Evolutionary conservation across 202 grass and related monocot genomes (phyloP).

Genomic region (Zizania palustris): DNA sequence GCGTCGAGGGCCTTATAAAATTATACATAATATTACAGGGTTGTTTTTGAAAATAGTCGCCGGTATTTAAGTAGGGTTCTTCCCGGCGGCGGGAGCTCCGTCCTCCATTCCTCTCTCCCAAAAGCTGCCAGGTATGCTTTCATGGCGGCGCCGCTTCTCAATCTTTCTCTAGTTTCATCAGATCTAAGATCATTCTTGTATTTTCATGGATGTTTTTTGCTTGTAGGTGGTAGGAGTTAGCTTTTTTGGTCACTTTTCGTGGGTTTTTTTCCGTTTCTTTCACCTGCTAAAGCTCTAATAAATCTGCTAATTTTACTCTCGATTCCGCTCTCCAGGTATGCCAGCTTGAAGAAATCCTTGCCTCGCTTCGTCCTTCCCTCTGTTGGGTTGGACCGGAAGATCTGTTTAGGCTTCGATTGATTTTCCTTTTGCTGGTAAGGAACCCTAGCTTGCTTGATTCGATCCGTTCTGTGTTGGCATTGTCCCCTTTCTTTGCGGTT

Average conservation of each 20-base stretch:
- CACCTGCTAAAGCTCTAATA: not conserved
- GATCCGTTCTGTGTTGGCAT: not conserved
- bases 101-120: no score
- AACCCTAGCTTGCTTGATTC: not conserved
- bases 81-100: not conserved
- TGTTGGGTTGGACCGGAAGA: not conserved
- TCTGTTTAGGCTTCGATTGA: not conserved
- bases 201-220: not conserved
- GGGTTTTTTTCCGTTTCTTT: not conserved
- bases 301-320: not conserved
- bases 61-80: not conserved
- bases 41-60: not conserved
- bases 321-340: not conserved
- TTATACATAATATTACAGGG: not conserved
- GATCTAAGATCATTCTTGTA: not conserved
- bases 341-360: not conserved
- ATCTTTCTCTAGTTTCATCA: not conserved
- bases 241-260: not conserved
- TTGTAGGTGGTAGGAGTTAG: not conserved
- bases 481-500: not conserved
- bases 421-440: not conserved
- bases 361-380: not conserved
- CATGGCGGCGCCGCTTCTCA: not conserved
- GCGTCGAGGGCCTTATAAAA: not conserved
- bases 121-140: not conserved